Evolutionary conservation across 805 yeast species (phyloP).

Genomic region (Lachancea lanzarotensis): DNA sequence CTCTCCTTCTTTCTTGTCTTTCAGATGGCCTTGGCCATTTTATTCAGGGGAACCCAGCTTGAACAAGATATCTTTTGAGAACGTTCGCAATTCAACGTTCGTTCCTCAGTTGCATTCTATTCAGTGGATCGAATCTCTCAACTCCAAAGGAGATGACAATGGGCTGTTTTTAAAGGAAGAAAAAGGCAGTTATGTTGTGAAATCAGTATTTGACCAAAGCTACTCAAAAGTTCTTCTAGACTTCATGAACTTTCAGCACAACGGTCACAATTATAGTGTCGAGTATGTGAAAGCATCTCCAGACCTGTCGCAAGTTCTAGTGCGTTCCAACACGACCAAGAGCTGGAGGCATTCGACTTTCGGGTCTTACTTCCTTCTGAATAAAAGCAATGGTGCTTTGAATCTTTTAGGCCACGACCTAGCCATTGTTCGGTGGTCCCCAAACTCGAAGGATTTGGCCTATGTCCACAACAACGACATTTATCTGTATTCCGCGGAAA

Average conservation of each 20-base stretch:
- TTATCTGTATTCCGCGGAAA: constrained; percentile 42
- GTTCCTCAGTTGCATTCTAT: constrained; percentile 45
- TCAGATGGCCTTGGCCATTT: constrained; percentile 1
- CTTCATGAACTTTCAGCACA: constrained; percentile 40
- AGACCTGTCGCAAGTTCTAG: constrained; percentile 49
- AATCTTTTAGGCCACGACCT: constrained; percentile 29
- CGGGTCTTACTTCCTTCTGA: constrained; percentile 39
- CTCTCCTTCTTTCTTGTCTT: not conserved
- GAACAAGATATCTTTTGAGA: constrained; percentile 35
- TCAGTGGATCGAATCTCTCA: constrained; percentile 63
- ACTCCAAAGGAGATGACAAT: constrained; percentile 45
- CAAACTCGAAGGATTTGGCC: constrained; percentile 58
- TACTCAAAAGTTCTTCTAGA: constrained; percentile 45
- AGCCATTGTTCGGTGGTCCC: constrained; percentile 63
- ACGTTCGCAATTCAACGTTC: constrained; percentile 51
- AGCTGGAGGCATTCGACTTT: constrained; percentile 51
- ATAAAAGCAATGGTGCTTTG: constrained; percentile 26
- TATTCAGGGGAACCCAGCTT: constrained; percentile 17
- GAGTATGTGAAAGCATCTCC: constrained; percentile 60
- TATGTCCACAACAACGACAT: constrained; percentile 66
- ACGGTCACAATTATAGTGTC: constrained; percentile 39
- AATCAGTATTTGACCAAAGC: constrained; percentile 35
- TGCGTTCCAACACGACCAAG: constrained; percentile 54
- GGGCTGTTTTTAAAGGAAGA: constrained; percentile 59
- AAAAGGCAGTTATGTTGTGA: constrained; percentile 46